These are phyloP conservation scores for Chrysanthemum lavandulifolium DNA, from an alignment of 129 eudicot species.

Conservation along the genomic window DNA sequence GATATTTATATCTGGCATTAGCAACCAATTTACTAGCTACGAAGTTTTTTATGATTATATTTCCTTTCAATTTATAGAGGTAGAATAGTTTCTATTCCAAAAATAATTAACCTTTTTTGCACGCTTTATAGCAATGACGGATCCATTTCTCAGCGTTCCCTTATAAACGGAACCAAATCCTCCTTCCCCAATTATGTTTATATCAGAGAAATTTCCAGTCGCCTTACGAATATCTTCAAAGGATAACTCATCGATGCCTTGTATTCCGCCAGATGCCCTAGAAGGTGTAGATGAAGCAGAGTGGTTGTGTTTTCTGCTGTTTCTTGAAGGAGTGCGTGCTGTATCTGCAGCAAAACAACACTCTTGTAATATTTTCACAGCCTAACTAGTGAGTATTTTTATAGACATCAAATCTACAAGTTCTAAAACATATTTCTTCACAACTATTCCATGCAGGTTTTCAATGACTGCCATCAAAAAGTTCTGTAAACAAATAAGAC, in stretches of 20 bases:
- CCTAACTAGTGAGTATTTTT: too few species aligned
- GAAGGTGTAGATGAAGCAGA: constrained; percentile 40
- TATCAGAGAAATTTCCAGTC: constrained; percentile 62
- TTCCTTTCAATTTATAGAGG: background rate
- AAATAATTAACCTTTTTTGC: constrained; percentile 53
- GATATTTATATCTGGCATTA: too few species aligned
- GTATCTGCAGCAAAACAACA: constrained; percentile 40
- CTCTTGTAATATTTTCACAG: background rate
- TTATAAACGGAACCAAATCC: constrained; percentile 77
- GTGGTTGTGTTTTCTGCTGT: constrained; percentile 32
- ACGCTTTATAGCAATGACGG: constrained; percentile 69
- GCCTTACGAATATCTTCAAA: constrained; percentile 58
- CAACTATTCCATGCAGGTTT: background rate
- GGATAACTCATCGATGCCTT: constrained; percentile 34
- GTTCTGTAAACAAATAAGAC: background rate
- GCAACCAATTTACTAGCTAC: too few species aligned
- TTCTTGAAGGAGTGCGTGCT: constrained; percentile 35
- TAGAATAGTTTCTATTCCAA: background rate
- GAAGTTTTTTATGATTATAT: too few species aligned
- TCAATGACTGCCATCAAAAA: background rate
- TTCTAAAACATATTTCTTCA: constrained; percentile 5
- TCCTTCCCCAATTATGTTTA: constrained; percentile 71
- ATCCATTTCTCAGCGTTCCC: constrained; percentile 62
- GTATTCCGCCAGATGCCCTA: constrained; percentile 30
- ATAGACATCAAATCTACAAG: constrained; percentile 1